Conservation (phyloP, 2,329 filamentous ascomycete species). For the Fusarium xylarioides region DNA sequence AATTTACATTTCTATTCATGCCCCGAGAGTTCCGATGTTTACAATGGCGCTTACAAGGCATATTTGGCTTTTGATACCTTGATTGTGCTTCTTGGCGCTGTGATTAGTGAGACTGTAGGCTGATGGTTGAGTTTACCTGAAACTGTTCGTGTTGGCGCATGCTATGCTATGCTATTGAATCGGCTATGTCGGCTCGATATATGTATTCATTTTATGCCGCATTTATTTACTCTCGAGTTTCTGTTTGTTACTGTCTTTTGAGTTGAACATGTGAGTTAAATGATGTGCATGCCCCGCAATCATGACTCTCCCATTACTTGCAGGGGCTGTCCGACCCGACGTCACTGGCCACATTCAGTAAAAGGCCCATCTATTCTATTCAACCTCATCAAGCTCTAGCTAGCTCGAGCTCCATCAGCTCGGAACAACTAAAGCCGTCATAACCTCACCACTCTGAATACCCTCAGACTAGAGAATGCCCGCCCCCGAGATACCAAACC, state of each 20-base stretch:
- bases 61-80: not conserved
- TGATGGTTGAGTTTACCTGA: not conserved
- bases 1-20: not conserved
- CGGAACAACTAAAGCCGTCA: conserved; percentile 1
- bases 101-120: not conserved
- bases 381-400: not conserved
- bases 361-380: not conserved
- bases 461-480: conserved; percentile 62
- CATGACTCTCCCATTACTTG: not conserved
- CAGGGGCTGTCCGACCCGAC: conserved; percentile 24
- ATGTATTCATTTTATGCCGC: not conserved
- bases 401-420: not conserved
- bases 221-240: not conserved
- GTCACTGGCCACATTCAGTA: conserved; percentile 8
- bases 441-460: conserved; percentile 2
- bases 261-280: not conserved
- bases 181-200: not conserved
- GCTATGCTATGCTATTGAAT: not conserved
- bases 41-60: not conserved
- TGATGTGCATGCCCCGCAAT: conserved; percentile 16
- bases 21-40: not conserved
- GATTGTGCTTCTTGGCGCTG: not conserved
- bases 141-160: not conserved
- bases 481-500: conserved; percentile 79
- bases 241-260: not conserved